phyloP scores from a whole-genome alignment of 2,329 filamentous ascomycete genomes.

The Juglanconis juglandina region DNA sequence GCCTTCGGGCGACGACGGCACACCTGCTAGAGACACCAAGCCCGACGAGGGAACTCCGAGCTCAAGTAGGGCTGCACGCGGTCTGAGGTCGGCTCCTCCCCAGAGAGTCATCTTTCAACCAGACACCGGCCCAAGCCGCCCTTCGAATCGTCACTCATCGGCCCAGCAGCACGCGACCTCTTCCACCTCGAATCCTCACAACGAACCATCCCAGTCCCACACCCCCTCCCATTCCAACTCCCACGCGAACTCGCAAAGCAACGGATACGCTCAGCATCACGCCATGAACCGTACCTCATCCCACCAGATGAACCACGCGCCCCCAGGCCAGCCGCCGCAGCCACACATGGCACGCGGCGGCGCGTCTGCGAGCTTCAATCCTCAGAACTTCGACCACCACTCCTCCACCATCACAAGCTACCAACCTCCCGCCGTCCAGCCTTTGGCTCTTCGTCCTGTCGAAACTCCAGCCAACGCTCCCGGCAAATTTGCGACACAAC shows the following conservation, averaged over 20 bases:
- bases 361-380: slow-evolving; percentile 47
- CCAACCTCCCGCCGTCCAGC: slow-evolving; percentile 63
- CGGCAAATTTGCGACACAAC: slow-evolving; percentile 60
- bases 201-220: slow-evolving; percentile 20
- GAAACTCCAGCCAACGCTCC: slow-evolving; percentile 73
- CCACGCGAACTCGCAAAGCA: slow-evolving; percentile 25
- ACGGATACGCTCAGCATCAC: slow-evolving; percentile 10
- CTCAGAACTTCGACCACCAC: slow-evolving; percentile 52
- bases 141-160: slow-evolving; percentile 54
- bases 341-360: slow-evolving; percentile 33
- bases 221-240: slow-evolving; percentile 25
- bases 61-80: slow-evolving; percentile 58
- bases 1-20: slow-evolving; percentile 58
- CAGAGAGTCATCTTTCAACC: slow-evolving; percentile 83
- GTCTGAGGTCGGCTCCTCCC: slow-evolving; percentile 76
- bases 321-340: slow-evolving; percentile 26
- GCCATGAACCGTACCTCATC: slow-evolving; percentile 7
- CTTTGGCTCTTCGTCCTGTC: slow-evolving; percentile 67
- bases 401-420: slow-evolving; percentile 65
- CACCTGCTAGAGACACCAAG: slow-evolving; percentile 52
- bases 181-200: background rate
- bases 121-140: slow-evolving; percentile 64
- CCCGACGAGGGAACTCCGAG: slow-evolving; percentile 45
- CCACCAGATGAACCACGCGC: slow-evolving; percentile 12
- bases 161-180: slow-evolving; percentile 36